Percentiles rank a stretch among this genome's conserved stretches.
These are phyloP conservation scores for Botrytis pseudocinerea DNA, from an alignment of 2,329 filamentous ascomycete species.

Conservation along the genomic window DNA sequence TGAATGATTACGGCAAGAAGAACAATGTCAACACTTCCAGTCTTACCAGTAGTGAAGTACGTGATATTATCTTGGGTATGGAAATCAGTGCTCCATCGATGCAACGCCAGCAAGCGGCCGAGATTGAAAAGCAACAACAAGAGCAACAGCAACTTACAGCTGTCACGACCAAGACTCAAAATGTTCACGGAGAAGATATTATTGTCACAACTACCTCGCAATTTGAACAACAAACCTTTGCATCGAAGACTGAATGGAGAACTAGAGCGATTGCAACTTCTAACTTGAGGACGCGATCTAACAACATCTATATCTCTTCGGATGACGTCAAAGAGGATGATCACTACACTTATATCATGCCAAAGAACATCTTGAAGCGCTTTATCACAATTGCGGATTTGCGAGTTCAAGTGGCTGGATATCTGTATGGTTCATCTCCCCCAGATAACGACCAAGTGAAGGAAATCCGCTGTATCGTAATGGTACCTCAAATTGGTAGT, in stretches of 20 bases:
- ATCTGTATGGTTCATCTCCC: conserved; percentile 89
- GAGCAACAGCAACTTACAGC: conserved; percentile 96
- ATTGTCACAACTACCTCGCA: conserved; percentile 97
- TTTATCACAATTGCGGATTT: conserved; percentile 98
- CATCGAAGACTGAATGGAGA: conserved; percentile 98
- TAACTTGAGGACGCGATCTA: conserved; percentile 87
- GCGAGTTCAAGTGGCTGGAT: conserved; percentile 93
- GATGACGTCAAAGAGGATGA: conserved; percentile 90
- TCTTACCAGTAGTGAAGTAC: conserved; percentile 92
- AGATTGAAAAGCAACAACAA: conserved; percentile 98
- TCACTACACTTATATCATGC: conserved; percentile 93
- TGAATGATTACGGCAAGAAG: conserved; percentile 99
- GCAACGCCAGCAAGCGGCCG: conserved; percentile 96
- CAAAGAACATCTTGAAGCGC: conserved; percentile 96
- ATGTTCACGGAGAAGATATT: conserved; percentile 94
- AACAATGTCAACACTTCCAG: conserved; percentile 99
- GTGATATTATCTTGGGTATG: conserved; percentile 99
- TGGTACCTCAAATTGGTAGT: conserved; percentile 95
- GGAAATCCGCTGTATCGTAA: conserved; percentile 93
- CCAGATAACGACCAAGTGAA: conserved; percentile 96
- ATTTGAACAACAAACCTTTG: conserved; percentile 96
- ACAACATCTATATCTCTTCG: conserved; percentile 98
- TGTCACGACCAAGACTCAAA: conserved; percentile 97
- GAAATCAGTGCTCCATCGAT: conserved; percentile 97
- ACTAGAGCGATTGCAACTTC: conserved; percentile 95